Conservation (phyloP, 2,329 filamentous ascomycete species). For the Fusarium scirpi region DNA sequence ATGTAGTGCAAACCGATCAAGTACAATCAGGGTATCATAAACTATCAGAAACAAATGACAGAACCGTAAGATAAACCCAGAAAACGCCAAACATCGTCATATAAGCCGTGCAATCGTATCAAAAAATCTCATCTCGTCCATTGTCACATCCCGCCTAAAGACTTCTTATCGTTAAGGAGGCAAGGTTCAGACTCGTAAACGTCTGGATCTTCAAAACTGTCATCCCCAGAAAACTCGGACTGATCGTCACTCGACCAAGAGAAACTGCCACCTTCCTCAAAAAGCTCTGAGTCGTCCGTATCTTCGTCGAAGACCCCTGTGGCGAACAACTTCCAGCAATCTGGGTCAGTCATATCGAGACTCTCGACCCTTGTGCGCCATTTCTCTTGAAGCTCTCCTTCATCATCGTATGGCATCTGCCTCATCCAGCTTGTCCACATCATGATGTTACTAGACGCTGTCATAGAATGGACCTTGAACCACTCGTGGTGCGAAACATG, state of each 20-base stretch:
- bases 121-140: not conserved
- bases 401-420: constrained; percentile 46
- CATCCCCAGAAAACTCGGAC: constrained; percentile 5
- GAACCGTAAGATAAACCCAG: not conserved
- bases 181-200: constrained; percentile 6
- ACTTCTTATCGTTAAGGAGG: not conserved
- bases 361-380: constrained; percentile 42
- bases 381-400: constrained; percentile 37
- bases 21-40: constrained; percentile 27
- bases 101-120: constrained; percentile 8
- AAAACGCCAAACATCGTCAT: constrained; percentile 2
- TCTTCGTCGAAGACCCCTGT: constrained; percentile 32
- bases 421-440: constrained; percentile 48
- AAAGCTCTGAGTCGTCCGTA: constrained; percentile 25
- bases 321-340: constrained; percentile 46
- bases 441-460: constrained; percentile 32
- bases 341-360: constrained; percentile 42
- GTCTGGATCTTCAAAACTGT: not conserved
- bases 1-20: not conserved
- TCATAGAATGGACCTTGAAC: constrained; percentile 41
- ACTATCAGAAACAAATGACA: not conserved
- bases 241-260: constrained; percentile 22
- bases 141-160: not conserved
- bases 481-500: constrained; percentile 44
- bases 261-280: constrained; percentile 23